Conservation (phyloP, 2,329 filamentous ascomycete genomes). For the Colletotrichum gigasporum region DNA sequence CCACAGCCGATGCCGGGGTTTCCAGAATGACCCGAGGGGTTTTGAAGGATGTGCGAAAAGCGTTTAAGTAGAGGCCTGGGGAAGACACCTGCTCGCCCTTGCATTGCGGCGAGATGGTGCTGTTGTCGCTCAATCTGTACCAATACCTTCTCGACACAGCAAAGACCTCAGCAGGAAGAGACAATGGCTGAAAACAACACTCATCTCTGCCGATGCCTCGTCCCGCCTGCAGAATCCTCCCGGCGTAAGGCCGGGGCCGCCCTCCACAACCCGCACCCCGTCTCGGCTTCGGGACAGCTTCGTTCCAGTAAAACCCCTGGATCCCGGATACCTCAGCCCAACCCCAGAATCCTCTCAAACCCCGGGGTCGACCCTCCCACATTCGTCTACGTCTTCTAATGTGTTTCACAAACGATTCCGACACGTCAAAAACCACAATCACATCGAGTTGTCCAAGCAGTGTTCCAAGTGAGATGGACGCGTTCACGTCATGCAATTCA, state of each 20-base stretch:
- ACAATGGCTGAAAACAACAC: no score
- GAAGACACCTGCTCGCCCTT: no score
- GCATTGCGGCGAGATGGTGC: not conserved
- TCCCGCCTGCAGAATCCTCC: not conserved
- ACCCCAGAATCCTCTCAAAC: not conserved
- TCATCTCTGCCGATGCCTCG: not conserved
- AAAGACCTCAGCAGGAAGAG: no score
- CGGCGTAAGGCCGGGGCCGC: not conserved
- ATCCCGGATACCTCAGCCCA: not conserved
- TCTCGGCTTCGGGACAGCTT: not conserved
- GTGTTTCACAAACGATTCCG: no score
- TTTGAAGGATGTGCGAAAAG: no score
- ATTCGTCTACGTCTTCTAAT: not conserved
- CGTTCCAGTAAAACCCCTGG: not conserved
- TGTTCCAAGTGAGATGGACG: not conserved
- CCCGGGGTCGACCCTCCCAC: not conserved
- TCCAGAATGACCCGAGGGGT: no score
- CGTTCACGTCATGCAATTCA: constrained; percentile 6
- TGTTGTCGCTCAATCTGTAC: no score
- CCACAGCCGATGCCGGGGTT: no score
- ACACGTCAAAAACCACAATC: no score
- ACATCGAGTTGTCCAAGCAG: no score
- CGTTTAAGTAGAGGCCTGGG: not conserved
- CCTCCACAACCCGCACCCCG: not conserved
- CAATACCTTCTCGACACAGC: no score